A percentile compares a stretch with the other conserved stretches of the same genome.
These are phyloP conservation scores for Suillus decipiens DNA, from an alignment of 768 basidiomycete species.

Conservation along the genomic window DNA sequence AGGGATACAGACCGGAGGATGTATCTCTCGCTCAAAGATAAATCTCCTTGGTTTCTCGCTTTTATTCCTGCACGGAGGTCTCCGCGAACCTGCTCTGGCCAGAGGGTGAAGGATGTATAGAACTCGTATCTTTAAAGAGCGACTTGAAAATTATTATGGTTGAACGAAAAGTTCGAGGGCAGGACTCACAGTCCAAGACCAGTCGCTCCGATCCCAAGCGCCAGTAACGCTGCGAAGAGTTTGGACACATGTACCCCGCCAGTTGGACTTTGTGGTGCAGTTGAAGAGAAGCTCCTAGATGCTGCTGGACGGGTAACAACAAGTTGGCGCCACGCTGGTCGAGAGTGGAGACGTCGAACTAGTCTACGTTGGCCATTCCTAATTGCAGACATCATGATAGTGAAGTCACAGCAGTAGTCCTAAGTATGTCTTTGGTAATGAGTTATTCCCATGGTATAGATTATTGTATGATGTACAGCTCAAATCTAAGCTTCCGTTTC, in stretches of 20 bases:
- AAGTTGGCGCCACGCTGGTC: background rate
- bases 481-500: background rate
- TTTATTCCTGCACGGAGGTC: conserved; percentile 68
- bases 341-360: conserved; percentile 2
- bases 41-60: conserved; percentile 60
- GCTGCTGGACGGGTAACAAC: background rate
- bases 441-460: background rate
- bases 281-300: conserved; percentile 13
- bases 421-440: background rate
- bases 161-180: background rate
- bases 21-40: conserved; percentile 50
- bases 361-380: background rate
- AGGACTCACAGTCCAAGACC: conserved; percentile 44
- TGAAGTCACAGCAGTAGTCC: background rate
- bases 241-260: conserved; percentile 33
- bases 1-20: conserved; percentile 49
- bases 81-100: conserved; percentile 62
- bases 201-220: conserved; percentile 41
- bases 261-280: conserved; percentile 2
- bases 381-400: background rate
- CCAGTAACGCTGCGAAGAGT: conserved; percentile 40
- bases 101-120: conserved; percentile 58
- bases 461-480: background rate
- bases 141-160: background rate
- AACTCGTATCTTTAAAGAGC: conserved; percentile 48